phyloP scores from a whole-genome alignment of 148 eudicot genomes.

The Bassia scoparia region DNA sequence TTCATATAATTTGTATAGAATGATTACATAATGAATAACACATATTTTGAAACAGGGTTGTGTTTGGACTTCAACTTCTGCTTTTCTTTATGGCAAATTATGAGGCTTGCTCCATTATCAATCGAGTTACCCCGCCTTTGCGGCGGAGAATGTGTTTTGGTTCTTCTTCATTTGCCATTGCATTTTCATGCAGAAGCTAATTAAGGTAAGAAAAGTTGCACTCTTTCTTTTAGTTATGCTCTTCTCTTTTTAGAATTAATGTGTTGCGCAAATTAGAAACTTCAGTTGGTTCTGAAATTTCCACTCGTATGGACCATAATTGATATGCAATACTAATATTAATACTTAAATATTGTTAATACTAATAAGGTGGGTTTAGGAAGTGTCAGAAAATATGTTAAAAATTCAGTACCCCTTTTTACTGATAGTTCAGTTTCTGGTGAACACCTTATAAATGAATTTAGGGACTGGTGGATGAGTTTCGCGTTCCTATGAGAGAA shows the following conservation, averaged over 20 bases:
- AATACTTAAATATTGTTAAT: not conserved
- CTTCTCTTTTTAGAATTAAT: not conserved
- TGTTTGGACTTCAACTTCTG: constrained; percentile 79
- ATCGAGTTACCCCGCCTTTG: constrained; percentile 82
- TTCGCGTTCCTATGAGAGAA: constrained; percentile 58
- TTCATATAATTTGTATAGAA: too few species aligned
- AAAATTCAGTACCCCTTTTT: not conserved
- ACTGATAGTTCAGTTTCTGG: not conserved
- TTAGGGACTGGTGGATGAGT: constrained; percentile 85
- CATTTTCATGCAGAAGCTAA: constrained; percentile 95
- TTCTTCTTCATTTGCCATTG: constrained; percentile 84
- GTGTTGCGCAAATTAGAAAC: too few species aligned
- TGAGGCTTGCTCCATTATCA: constrained; percentile 93
- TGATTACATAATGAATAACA: too few species aligned
- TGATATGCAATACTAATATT: not conserved
- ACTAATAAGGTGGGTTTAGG: not conserved
- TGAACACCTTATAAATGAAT: not conserved
- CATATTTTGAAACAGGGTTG: too few species aligned
- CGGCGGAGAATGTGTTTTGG: constrained; percentile 94
- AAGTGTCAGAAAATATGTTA: not conserved
- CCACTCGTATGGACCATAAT: constrained; percentile 1
- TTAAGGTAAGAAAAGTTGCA: constrained; percentile 42
- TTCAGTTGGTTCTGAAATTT: not conserved
- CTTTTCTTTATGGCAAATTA: constrained; percentile 73
- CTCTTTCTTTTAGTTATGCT: not conserved